Percentiles rank a stretch among this genome's conserved stretches.
These are phyloP conservation scores for Diaporthe helianthi DNA, from an alignment of 2,329 filamentous ascomycete genomes.

Conservation along the genomic window DNA sequence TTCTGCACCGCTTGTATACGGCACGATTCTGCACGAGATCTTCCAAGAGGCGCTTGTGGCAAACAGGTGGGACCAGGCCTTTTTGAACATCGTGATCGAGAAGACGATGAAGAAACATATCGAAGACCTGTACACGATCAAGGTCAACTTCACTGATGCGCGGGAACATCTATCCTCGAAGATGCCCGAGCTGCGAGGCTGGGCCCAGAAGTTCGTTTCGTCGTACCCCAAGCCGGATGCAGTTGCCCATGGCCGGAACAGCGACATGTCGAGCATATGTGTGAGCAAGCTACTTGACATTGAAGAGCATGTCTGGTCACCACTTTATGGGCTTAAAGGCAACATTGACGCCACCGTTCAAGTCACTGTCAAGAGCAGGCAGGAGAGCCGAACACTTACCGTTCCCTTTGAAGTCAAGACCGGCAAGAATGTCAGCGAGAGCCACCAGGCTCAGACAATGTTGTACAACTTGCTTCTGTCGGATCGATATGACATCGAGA, in stretches of 20 bases:
- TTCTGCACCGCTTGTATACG: slow-evolving; percentile 84
- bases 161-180: slow-evolving; percentile 83
- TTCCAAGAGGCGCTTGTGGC: slow-evolving; percentile 89
- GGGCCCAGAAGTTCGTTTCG: slow-evolving; percentile 84
- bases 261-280: slow-evolving; percentile 78
- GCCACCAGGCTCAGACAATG: slow-evolving; percentile 91
- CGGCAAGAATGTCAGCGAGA: slow-evolving; percentile 80
- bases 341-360: slow-evolving; percentile 98
- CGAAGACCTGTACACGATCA: slow-evolving; percentile 89
- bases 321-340: slow-evolving; percentile 95
- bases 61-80: slow-evolving; percentile 79
- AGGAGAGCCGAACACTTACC: slow-evolving; percentile 73
- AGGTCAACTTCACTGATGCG: slow-evolving; percentile 75
- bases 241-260: slow-evolving; percentile 79
- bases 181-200: slow-evolving; percentile 79
- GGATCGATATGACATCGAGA: slow-evolving; percentile 92
- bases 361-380: slow-evolving; percentile 76
- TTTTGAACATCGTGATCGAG: slow-evolving; percentile 71
- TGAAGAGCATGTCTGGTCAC: slow-evolving; percentile 98
- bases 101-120: slow-evolving; percentile 77
- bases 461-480: slow-evolving; percentile 92
- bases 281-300: slow-evolving; percentile 95
- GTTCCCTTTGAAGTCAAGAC: slow-evolving; percentile 97
- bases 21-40: slow-evolving; percentile 91
- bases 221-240: slow-evolving; percentile 70